Evolutionary conservation across 257 asterid species (phyloP).

Genomic region (Capsicum pubescens): DNA sequence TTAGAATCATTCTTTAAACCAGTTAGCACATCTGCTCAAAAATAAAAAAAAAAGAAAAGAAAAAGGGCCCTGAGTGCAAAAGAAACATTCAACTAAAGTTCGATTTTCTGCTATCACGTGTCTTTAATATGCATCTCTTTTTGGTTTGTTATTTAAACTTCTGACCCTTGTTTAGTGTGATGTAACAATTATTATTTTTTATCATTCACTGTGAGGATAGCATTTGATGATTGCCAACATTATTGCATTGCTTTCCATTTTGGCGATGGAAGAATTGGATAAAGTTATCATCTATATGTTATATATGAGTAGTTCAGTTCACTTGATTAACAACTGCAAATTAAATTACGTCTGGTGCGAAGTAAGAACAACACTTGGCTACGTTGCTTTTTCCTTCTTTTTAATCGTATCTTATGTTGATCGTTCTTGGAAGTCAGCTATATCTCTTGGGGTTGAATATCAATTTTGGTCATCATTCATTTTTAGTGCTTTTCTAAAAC

Average conservation of each 20-base stretch:
- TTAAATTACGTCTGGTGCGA: too few species aligned
- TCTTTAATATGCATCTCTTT: neutral
- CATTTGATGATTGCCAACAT: neutral
- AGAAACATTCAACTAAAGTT: neutral
- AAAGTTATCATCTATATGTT: neutral
- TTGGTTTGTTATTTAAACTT: neutral
- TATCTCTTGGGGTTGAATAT: constrained; percentile 1
- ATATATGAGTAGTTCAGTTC: neutral
- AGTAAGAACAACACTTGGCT: neutral
- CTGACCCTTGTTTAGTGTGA: neutral
- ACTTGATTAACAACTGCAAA: constrained; percentile 4
- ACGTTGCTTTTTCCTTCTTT: neutral
- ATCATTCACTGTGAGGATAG: neutral
- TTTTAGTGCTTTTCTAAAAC: constrained; percentile 13
- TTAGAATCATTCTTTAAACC: constrained; percentile 95
- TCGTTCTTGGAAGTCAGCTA: neutral
- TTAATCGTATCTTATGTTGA: constrained; percentile 24
- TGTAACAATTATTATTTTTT: too few species aligned
- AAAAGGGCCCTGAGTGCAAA: neutral
- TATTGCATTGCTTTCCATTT: neutral
- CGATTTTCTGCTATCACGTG: neutral
- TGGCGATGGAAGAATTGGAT: neutral
- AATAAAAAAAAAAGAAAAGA: constrained; percentile 79
- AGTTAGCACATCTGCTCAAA: constrained; percentile 67
- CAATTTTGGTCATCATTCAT: neutral